Base-by-base conservation (phyloP, 495 filamentous ascomycete genomes). In the Lasiosphaeriaceae sp. region DNA sequence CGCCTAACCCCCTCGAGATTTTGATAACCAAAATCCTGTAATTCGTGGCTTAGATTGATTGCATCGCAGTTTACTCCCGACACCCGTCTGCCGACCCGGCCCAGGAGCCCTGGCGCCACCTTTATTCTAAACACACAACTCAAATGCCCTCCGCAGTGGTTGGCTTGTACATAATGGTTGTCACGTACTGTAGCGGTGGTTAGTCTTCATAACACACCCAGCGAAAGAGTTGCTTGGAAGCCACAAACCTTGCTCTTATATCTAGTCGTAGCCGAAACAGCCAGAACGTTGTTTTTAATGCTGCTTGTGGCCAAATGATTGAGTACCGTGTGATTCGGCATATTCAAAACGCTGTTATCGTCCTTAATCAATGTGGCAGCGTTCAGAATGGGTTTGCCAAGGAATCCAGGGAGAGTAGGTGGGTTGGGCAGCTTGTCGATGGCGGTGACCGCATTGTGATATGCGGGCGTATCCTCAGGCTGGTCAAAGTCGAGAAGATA, bases 251-350 rank as follows among this genome's bases (percentile, higher is more conserved):
- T 98, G 69, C 86, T 86, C 77, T 90, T 93, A 71, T 97, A 97
- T 74, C 94, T 82, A 19, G 95, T 98, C 16, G 94, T 98, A 17
- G 90, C 94, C 67, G 91, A 96, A 3, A 96, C 94, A n/a, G 95
- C 94, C 57, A 98, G 80, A 24, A 97, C 89, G 53, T 90, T 88
- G 56, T 96, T 89, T 73, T 96, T 97, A 71, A 98, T 98, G 71
- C 92, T 96, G 77, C 92, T 96, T 3, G 94, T 98, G n/a, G 93
- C 93, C 47, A 98, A 76, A 70, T 98, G 94, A 61, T 98, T 98
- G 61, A 98, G 74, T 23, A 98, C 90, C 2, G 94, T 96, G 61
- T 98, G 94, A 63, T 97, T 98, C 14, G 94, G 94, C 77, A 96
- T 92, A 50, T 86, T 92, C 39, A 98, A 73, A 44, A 98, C 95